A percentile compares a stretch with the other conserved stretches of the same genome.
phyloP scores from a whole-genome alignment of 2,329 filamentous ascomycete genomes.

The Verticillium alfalfae region DNA sequence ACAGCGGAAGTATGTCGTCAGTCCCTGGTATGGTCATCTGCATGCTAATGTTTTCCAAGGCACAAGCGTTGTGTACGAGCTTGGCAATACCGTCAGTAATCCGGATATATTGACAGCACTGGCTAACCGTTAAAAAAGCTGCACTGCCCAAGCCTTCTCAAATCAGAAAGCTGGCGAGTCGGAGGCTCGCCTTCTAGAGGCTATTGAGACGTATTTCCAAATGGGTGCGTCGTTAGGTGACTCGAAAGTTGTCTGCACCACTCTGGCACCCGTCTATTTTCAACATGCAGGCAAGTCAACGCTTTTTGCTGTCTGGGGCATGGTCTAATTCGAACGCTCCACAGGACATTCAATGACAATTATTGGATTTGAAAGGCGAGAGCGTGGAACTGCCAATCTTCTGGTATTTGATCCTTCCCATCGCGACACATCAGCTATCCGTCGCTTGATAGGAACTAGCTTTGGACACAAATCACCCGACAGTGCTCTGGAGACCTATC shows the following conservation, averaged over 20 bases:
- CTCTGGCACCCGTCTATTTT: conserved; percentile 79
- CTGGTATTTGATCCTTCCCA: conserved; percentile 88
- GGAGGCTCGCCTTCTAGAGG: conserved; percentile 53
- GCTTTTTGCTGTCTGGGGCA: neutral
- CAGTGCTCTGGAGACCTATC: conserved; percentile 64
- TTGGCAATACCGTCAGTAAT: conserved; percentile 58
- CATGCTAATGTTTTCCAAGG: conserved; percentile 38
- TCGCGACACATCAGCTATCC: conserved; percentile 60
- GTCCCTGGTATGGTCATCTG: neutral
- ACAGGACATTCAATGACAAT: conserved; percentile 85
- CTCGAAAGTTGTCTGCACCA: conserved; percentile 64
- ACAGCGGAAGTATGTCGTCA: conserved; percentile 66
- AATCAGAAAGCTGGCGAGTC: conserved; percentile 36
- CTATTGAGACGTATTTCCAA: conserved; percentile 71
- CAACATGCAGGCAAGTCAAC: conserved; percentile 63
- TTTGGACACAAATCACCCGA: conserved; percentile 41
- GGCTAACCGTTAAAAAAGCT: conserved; percentile 32
- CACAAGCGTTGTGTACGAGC: conserved; percentile 69
- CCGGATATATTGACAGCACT: neutral
- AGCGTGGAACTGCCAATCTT: conserved; percentile 60
- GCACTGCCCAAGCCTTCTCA: conserved; percentile 58
- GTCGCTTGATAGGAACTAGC: conserved; percentile 46
- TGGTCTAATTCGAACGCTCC: neutral
- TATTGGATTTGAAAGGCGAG: conserved; percentile 70
- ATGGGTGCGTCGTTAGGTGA: conserved; percentile 40